phyloP scores from a whole-genome alignment of 208 protist species.

The Crithidia sp. region DNA sequence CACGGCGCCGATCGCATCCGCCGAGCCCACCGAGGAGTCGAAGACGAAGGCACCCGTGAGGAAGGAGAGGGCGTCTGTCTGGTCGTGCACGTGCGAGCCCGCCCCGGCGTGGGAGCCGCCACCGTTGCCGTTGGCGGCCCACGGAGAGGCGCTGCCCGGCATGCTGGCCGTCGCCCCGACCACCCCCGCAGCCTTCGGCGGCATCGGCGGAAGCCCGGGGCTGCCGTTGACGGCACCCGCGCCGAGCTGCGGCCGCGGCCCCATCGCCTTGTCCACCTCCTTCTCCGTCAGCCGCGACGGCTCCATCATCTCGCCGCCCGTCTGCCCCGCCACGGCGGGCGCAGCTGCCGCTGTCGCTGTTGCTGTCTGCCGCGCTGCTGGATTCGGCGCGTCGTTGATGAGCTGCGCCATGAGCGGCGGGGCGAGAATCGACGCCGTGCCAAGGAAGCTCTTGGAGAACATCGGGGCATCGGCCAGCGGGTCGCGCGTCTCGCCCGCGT shows the following conservation, averaged over 20 bases:
- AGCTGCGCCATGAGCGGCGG: conserved; percentile 11
- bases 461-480: conserved; percentile 11
- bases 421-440: conserved; percentile 7
- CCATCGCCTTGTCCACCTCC: conserved; percentile 27
- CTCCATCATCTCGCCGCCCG: conserved; percentile 23
- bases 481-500: conserved; percentile 9
- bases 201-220: conserved; percentile 14
- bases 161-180: conserved; percentile 15
- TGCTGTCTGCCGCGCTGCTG: neutral
- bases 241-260: conserved; percentile 9
- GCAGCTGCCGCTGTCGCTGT: neutral
- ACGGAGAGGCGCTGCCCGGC: conserved; percentile 19
- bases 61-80: conserved; percentile 25
- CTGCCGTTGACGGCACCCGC: neutral
- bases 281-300: conserved; percentile 29
- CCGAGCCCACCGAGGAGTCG: conserved; percentile 23
- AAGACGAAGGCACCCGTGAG: conserved; percentile 36
- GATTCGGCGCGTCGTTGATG: neutral
- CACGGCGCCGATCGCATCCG: conserved; percentile 24
- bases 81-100: conserved; percentile 9
- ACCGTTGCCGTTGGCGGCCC: neutral
- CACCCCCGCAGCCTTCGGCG: neutral
- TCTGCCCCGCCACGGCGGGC: neutral
- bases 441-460: conserved; percentile 23
- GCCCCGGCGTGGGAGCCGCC: conserved; percentile 13